Percentiles rank a stretch among this genome's conserved stretches.
phyloP scores from a whole-genome alignment of 2,329 filamentous ascomycete genomes.

The Leptodontidium sp. region DNA sequence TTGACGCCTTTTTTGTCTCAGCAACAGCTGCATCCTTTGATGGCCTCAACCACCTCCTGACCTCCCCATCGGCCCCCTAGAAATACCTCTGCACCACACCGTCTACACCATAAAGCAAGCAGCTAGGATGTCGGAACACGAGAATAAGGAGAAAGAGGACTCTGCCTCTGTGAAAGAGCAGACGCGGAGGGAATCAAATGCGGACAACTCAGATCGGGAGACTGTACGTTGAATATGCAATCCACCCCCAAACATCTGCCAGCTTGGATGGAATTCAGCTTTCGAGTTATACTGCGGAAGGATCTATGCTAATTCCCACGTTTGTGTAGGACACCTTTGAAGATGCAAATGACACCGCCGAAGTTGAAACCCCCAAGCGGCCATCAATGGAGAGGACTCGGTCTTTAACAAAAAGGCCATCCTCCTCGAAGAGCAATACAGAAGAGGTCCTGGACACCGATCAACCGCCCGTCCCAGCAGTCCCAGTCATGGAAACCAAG shows the following conservation, averaged over 20 bases:
- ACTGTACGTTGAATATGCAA: slow-evolving; percentile 31
- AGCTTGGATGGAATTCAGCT: slow-evolving; percentile 22
- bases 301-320: slow-evolving; percentile 25
- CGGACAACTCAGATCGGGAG: slow-evolving; percentile 36
- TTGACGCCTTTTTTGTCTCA: background rate
- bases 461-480: slow-evolving; percentile 34
- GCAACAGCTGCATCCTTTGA: slow-evolving; percentile 24
- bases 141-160: slow-evolving; percentile 33
- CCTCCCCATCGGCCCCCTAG: slow-evolving; percentile 14
- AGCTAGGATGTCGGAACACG: slow-evolving; percentile 35
- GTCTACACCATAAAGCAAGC: background rate
- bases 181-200: slow-evolving; percentile 27
- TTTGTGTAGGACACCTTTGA: slow-evolving; percentile 76
- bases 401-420: slow-evolving; percentile 53
- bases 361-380: slow-evolving; percentile 33
- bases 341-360: slow-evolving; percentile 72
- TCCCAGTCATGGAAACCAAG: slow-evolving; percentile 41
- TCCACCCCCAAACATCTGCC: background rate
- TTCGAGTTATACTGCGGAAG: background rate
- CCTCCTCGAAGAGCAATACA: slow-evolving; percentile 43
- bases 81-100: background rate
- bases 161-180: slow-evolving; percentile 24
- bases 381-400: slow-evolving; percentile 41
- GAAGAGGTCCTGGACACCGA: slow-evolving; percentile 43
- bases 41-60: slow-evolving; percentile 29